phyloP scores from a whole-genome alignment of 148 eudicot species.

The Selenicereus undatus region DNA sequence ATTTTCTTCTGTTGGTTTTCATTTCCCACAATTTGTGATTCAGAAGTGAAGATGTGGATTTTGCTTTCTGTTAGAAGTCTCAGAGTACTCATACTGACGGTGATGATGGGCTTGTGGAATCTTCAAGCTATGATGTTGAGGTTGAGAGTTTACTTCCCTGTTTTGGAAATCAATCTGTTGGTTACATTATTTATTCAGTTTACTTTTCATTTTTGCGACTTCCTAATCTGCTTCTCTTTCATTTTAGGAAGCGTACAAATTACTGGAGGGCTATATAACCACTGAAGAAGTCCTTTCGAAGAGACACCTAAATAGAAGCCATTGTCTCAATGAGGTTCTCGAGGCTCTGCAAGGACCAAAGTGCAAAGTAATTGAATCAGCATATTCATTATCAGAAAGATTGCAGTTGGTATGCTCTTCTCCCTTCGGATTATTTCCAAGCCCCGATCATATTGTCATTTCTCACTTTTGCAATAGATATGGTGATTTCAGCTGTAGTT shows the following conservation, averaged over 20 bases:
- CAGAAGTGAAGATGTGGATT: conserved; percentile 15
- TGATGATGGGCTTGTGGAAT: conserved; percentile 26
- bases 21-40: not conserved
- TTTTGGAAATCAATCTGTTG: not conserved
- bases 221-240: conserved; percentile 12
- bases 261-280: conserved; percentile 32
- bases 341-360: conserved; percentile 47
- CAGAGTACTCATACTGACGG: conserved; percentile 32
- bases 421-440: not conserved
- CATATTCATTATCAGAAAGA: conserved; percentile 47
- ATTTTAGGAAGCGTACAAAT: conserved; percentile 45
- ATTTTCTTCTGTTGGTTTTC: not conserved
- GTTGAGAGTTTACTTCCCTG: conserved; percentile 28
- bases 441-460: not conserved
- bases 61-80: conserved; percentile 42
- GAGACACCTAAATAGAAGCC: conserved; percentile 27
- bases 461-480: not conserved
- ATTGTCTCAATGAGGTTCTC: conserved; percentile 37
- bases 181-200: not conserved
- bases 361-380: conserved; percentile 53
- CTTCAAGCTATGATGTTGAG: conserved; percentile 51
- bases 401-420: conserved; percentile 50
- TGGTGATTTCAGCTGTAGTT: not conserved
- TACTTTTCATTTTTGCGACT: not conserved
- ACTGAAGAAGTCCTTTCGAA: conserved; percentile 25